These are phyloP conservation scores for Coelastrella sp. DNA, from an alignment of 139 green algal genomes.

Conservation along the genomic window DNA sequence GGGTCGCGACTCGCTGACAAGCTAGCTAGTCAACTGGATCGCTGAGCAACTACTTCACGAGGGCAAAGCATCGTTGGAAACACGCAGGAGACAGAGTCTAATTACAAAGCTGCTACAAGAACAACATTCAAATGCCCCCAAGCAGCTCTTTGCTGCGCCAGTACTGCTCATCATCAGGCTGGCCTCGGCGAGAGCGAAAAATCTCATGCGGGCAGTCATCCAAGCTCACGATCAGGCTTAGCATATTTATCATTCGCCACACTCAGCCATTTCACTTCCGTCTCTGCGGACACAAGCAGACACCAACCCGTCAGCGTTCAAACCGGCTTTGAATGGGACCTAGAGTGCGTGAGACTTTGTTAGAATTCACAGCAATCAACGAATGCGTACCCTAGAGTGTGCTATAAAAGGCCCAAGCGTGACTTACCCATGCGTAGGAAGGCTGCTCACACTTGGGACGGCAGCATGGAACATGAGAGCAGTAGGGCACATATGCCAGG, in stretches of 20 bases:
- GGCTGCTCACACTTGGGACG: slow-evolving; percentile 58
- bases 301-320: too few species aligned
- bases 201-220: too few species aligned
- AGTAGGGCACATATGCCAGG: slow-evolving; percentile 79
- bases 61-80: too few species aligned
- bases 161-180: neutral
- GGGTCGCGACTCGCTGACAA: too few species aligned
- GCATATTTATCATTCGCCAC: too few species aligned
- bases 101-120: neutral
- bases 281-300: neutral
- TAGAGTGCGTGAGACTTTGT: neutral
- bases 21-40: too few species aligned
- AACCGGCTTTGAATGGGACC: too few species aligned
- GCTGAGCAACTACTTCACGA: too few species aligned
- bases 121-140: neutral
- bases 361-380: too few species aligned
- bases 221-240: too few species aligned
- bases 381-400: neutral
- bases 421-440: slow-evolving; percentile 71
- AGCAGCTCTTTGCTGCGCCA: neutral
- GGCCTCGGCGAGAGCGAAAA: neutral
- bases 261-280: neutral
- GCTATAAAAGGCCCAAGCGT: neutral
- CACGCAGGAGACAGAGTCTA: neutral
- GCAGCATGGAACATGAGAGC: slow-evolving; percentile 74